Evolutionary conservation across 768 basidiomycete genomes (phyloP).

Genomic region (Hebeloma cylindrosporum): DNA sequence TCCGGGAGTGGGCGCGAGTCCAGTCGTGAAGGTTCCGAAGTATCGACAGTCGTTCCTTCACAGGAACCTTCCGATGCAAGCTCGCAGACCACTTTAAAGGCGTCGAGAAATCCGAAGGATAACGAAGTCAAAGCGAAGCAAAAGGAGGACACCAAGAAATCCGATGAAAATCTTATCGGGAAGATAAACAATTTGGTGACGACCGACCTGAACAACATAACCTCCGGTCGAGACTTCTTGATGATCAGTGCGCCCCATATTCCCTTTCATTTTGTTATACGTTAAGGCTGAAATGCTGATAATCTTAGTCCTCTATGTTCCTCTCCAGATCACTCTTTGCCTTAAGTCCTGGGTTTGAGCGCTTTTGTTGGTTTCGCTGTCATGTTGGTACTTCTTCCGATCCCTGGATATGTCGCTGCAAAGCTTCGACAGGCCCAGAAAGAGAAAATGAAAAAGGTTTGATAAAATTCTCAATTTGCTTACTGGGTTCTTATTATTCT

Average conservation of each 20-base stretch:
- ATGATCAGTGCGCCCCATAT: constrained; percentile 18
- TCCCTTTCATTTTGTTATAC: not conserved
- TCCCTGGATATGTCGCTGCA: constrained; percentile 58
- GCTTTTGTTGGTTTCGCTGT: constrained; percentile 57
- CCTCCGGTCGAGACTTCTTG: constrained; percentile 36
- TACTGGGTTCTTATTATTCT: not conserved
- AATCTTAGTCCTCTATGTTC: constrained; percentile 34
- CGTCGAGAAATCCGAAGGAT: not conserved
- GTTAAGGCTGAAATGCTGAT: constrained; percentile 7
- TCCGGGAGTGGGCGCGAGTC: not conserved
- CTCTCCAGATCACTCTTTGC: constrained; percentile 38
- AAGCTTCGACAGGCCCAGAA: constrained; percentile 46
- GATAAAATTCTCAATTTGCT: constrained; percentile 11
- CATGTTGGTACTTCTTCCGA: constrained; percentile 53
- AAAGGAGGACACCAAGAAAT: constrained; percentile 13
- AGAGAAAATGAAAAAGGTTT: constrained; percentile 47
- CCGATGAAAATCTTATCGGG: constrained; percentile 56
- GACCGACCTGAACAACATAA: constrained; percentile 51
- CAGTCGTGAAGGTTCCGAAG: not conserved
- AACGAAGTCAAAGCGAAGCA: not conserved
- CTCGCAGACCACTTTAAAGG: not conserved
- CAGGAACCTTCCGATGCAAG: no score
- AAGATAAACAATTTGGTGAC: constrained; percentile 78
- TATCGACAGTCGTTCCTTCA: constrained; percentile 1
- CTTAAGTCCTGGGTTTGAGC: constrained; percentile 25